These are phyloP conservation scores for Erysimum cheiri DNA, from an alignment of 441 rosid genomes.

Conservation along the genomic window DNA sequence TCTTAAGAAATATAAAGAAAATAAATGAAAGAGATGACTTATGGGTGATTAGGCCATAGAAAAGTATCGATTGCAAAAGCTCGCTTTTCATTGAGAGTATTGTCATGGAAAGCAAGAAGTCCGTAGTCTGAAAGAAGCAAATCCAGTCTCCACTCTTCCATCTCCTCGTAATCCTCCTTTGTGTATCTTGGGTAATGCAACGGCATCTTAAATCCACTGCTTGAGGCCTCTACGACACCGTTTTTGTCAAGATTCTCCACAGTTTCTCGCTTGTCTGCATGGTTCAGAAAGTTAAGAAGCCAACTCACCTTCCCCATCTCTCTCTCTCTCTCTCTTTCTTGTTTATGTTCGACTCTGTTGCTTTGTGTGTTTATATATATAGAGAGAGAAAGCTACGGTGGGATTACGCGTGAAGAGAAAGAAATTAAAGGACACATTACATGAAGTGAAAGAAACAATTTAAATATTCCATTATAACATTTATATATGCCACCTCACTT, in stretches of 20 bases:
- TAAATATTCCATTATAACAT: not conserved
- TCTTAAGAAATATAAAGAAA: not conserved
- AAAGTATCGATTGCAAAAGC: constrained; percentile 63
- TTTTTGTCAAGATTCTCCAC: not conserved
- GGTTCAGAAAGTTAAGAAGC: constrained; percentile 55
- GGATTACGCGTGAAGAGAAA: constrained; percentile 18
- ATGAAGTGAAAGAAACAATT: not conserved
- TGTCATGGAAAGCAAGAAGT: constrained; percentile 45
- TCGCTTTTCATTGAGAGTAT: constrained; percentile 56
- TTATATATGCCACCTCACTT: constrained; percentile 22
- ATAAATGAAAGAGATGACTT: not conserved
- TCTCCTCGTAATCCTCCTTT: constrained; percentile 63
- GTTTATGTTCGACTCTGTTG: constrained; percentile 17
- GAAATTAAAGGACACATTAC: constrained; percentile 15
- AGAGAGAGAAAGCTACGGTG: not conserved
- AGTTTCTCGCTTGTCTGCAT: constrained; percentile 14
- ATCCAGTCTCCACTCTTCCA: constrained; percentile 82
- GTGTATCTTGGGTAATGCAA: constrained; percentile 69
- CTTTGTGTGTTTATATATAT: constrained; percentile 18
- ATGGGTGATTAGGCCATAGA: constrained; percentile 61
- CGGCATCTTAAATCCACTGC: constrained; percentile 59
- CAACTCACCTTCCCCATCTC: constrained; percentile 51
- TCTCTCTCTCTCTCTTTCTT: not conserved
- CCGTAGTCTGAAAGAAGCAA: constrained; percentile 67
- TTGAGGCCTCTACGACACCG: constrained; percentile 14